Evolutionary conservation across 805 yeast species (phyloP).

Genomic region (Ogataea naganishii): DNA sequence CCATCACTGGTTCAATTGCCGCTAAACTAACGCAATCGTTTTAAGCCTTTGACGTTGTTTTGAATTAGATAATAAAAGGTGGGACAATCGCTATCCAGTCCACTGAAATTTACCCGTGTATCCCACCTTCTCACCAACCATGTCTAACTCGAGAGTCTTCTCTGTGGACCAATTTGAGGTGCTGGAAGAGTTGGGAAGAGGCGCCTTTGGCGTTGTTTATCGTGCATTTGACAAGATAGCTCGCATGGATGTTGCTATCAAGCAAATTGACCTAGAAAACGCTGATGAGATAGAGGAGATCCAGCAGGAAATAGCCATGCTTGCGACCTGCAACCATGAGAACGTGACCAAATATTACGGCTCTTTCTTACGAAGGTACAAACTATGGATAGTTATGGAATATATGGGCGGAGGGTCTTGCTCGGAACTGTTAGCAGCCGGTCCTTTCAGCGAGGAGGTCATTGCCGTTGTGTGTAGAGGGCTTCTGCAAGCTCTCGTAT

Average conservation of each 20-base stretch:
- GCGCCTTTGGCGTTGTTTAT: slow-evolving; percentile 74
- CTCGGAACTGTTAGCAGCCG: slow-evolving; percentile 51
- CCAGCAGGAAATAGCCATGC: slow-evolving; percentile 60
- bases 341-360: slow-evolving; percentile 65
- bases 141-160: slow-evolving; percentile 5
- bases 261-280: slow-evolving; percentile 64
- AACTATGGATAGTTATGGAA: slow-evolving; percentile 78
- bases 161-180: slow-evolving; percentile 38
- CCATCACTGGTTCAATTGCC: too few relatives aligned
- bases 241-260: slow-evolving; percentile 43
- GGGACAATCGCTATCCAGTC: too few relatives aligned
- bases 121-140: not conserved
- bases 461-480: slow-evolving; percentile 48
- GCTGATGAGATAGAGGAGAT: slow-evolving; percentile 67
- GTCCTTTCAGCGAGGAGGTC: slow-evolving; percentile 47
- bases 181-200: slow-evolving; percentile 56
- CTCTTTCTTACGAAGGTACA: slow-evolving; percentile 59
- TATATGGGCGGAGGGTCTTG: slow-evolving; percentile 73
- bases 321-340: slow-evolving; percentile 54
- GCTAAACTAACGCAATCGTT: too few relatives aligned
- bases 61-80: too few relatives aligned
- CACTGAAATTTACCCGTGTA: too few relatives aligned
- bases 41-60: too few relatives aligned
- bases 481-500: slow-evolving; percentile 50
- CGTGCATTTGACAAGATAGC: slow-evolving; percentile 42